phyloP scores from a whole-genome alignment of 768 basidiomycete species.

The Lactarius hatsudake region DNA sequence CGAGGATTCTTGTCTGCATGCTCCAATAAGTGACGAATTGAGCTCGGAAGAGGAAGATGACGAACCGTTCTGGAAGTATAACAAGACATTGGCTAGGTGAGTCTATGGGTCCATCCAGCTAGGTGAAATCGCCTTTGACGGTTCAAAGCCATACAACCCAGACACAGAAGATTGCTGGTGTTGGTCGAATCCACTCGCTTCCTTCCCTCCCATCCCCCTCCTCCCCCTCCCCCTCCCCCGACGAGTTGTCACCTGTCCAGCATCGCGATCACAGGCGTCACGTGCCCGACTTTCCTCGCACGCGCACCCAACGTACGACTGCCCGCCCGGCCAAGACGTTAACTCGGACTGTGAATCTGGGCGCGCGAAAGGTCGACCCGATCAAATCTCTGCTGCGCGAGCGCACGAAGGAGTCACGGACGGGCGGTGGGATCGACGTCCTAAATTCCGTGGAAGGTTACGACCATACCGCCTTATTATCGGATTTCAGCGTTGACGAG shows the following conservation, averaged over 20 bases:
- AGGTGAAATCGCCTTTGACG: not conserved
- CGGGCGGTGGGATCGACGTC: constrained; percentile 24
- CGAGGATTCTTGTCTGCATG: constrained; percentile 34
- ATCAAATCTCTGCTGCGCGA: constrained; percentile 25
- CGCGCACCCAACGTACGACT: constrained; percentile 2
- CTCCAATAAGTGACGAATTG: constrained; percentile 31
- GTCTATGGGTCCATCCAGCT: not conserved
- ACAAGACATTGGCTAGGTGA: constrained; percentile 1
- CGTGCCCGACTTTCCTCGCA: not conserved
- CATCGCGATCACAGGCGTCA: not conserved
- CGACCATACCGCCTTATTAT: constrained; percentile 14
- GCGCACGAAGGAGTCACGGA: constrained; percentile 21
- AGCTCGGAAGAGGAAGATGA: constrained; percentile 28
- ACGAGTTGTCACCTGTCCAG: not conserved
- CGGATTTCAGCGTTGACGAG: constrained; percentile 18
- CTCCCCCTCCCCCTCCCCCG: not conserved
- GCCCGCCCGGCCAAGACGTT: not conserved
- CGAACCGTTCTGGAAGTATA: constrained; percentile 22
- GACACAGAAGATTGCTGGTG: not conserved
- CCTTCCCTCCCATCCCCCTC: constrained; percentile 17
- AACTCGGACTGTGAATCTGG: not conserved
- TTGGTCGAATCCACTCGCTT: not conserved
- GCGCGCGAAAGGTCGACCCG: constrained; percentile 9
- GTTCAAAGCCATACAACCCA: not conserved
- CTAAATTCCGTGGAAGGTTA: constrained; percentile 23